phyloP scores from a whole-genome alignment of 2,329 filamentous ascomycete genomes.

The Aspergillus viridinutans region DNA sequence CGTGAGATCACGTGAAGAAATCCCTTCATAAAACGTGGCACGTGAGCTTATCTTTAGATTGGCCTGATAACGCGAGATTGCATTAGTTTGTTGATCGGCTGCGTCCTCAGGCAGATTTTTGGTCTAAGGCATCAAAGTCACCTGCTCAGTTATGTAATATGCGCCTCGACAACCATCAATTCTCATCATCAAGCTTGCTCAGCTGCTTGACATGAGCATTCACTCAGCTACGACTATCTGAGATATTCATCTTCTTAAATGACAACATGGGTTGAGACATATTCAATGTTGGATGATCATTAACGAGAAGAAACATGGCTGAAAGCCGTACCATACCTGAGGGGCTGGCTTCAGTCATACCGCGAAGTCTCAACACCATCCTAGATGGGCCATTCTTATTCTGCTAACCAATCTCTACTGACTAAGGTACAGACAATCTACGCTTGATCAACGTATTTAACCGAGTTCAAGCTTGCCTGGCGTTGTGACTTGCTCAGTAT shows the following conservation, averaged over 20 bases:
- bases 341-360: slow-evolving; percentile 8
- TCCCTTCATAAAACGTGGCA: not conserved
- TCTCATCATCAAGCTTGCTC: slow-evolving; percentile 8
- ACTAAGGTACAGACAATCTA: not conserved
- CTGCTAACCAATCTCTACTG: not conserved
- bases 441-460: not conserved
- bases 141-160: slow-evolving; percentile 16
- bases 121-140: slow-evolving; percentile 6
- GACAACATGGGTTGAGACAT: not conserved
- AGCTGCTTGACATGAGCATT: slow-evolving; percentile 7
- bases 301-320: slow-evolving; percentile 1
- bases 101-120: slow-evolving; percentile 9
- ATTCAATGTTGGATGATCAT: not conserved
- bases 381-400: not conserved
- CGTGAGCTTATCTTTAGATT: not conserved
- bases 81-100: slow-evolving; percentile 1
- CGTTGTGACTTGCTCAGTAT: not conserved
- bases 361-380: not conserved
- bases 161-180: slow-evolving; percentile 8
- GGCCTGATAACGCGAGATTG: not conserved
- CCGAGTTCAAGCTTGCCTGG: not conserved
- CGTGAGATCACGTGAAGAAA: slow-evolving; percentile 14
- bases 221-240: slow-evolving; percentile 3
- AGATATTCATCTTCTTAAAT: slow-evolving; percentile 4
- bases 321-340: slow-evolving; percentile 1